phyloP scores from a whole-genome alignment of 2,329 filamentous ascomycete genomes.

The Aspergillus nomiae region DNA sequence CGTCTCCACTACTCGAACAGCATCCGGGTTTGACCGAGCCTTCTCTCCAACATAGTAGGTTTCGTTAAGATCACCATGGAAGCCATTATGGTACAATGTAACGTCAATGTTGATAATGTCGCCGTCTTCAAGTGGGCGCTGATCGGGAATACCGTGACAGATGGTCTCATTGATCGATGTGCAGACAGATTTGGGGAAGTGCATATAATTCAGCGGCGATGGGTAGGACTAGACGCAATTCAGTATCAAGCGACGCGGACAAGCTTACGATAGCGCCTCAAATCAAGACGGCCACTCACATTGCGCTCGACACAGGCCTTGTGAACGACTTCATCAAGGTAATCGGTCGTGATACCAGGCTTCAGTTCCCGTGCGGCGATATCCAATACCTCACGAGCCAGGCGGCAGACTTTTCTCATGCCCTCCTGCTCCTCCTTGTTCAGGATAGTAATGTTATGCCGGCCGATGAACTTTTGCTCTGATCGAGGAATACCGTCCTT shows the following conservation, averaged over 20 bases:
- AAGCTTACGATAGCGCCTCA: background rate
- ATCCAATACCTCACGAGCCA: constrained; percentile 90
- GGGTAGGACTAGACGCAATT: constrained; percentile 74
- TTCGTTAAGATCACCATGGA: constrained; percentile 96
- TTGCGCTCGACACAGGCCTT: constrained; percentile 91
- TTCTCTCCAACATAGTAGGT: constrained; percentile 97
- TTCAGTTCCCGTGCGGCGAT: constrained; percentile 79
- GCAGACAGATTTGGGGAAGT: constrained; percentile 97
- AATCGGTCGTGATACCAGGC: constrained; percentile 94
- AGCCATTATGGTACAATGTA: constrained; percentile 89
- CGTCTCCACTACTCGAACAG: constrained; percentile 87
- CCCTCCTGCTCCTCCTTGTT: constrained; percentile 78
- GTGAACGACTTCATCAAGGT: constrained; percentile 93
- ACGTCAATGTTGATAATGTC: constrained; percentile 98
- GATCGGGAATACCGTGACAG: constrained; percentile 96
- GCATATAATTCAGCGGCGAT: constrained; percentile 90
- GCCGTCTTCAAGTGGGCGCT: constrained; percentile 81
- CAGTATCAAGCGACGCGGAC: constrained; percentile 8
- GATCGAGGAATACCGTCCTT: constrained; percentile 74
- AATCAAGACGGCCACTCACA: constrained; percentile 56
- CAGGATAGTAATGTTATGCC: constrained; percentile 81
- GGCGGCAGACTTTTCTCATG: constrained; percentile 88
- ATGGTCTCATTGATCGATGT: constrained; percentile 97
- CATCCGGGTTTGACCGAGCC: constrained; percentile 78
- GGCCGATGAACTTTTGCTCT: constrained; percentile 65